Base-by-base conservation (phyloP, 345 rosid species). In the Cardamine occulta region DNA sequence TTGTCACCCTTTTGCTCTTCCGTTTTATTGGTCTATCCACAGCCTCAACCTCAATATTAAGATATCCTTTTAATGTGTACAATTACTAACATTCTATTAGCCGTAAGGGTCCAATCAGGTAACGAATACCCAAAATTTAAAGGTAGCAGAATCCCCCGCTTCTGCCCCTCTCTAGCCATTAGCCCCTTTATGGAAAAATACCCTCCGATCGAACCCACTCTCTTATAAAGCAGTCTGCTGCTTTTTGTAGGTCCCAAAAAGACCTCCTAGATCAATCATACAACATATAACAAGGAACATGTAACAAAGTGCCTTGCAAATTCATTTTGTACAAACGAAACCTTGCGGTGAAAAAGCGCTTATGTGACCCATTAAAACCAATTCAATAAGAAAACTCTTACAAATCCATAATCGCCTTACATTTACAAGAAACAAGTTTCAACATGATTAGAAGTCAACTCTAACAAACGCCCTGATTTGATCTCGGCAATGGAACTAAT, bases 391-490 rank as follows among this genome's bases (percentile, higher is more conserved):
- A 14, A 44, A 31, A 19, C 64, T 29, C 64, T 55, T 55, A 66
- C 72, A 56, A 65, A 47, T 23, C 23, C 29, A 56, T 26, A 54
- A 56, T 34, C 58, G 6, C 72, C 51, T 47, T 21, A 19, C 14
- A 58, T 75, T 60, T 75, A 75, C 74, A 68, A 34, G 79, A 58
- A 54, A 55, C 37, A 32, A 35, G 73, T 57, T 26, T 48, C 72
- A 47, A 42, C 72, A 74, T 66, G 52, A 66, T 45, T 66, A 57
- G 40, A 73, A 64, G 21, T 59, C 31, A 40, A 68, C 68, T 29
- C 79, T 68, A 75, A 51, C 35, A 59, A 75, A 75, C 63, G 55
- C 74, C 24, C 68, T 67, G 68, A 67, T 67, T 67, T 67, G 51
- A 49, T 67, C 55, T 60, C 55, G 28, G 68, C 68, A 75, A 75